Evolutionary conservation across 23 red algal species (phyloP).

Genomic region (Cyanidioschyzon merolae): DNA sequence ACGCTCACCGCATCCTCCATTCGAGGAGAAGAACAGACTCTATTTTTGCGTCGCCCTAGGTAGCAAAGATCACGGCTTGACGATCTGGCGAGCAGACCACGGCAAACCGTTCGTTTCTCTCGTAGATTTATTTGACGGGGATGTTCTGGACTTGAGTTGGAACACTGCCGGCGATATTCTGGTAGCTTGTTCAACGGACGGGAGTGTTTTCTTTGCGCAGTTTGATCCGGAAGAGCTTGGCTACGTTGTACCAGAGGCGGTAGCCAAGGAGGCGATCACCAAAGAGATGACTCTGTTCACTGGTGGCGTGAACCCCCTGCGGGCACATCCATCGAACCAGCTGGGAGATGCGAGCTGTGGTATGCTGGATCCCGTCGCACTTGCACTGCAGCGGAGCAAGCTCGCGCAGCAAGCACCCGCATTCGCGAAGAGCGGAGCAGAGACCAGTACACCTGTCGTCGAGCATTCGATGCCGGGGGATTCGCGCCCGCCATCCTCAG

Average conservation of each 20-base stretch:
- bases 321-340: background rate
- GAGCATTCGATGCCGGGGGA: conserved; percentile 9
- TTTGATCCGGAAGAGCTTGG: conserved; percentile 78
- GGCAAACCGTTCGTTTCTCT: conserved; percentile 50
- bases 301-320: conserved; percentile 25
- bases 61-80: conserved; percentile 63
- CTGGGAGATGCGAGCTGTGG: background rate
- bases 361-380: background rate
- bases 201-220: conserved; percentile 44
- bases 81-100: conserved; percentile 50
- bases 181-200: conserved; percentile 66
- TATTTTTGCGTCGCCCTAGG: conserved; percentile 69
- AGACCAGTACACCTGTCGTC: background rate
- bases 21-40: conserved; percentile 7
- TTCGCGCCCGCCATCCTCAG: background rate
- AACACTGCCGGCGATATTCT: conserved; percentile 64
- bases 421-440: background rate
- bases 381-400: conserved; percentile 18
- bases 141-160: conserved; percentile 79
- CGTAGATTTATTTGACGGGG: conserved; percentile 49
- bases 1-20: background rate
- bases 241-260: conserved; percentile 35
- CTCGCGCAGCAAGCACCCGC: conserved; percentile 18
- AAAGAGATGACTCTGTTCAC: conserved; percentile 28
- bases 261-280: conserved; percentile 33